These are phyloP conservation scores for Daldinia bambusicola DNA, from an alignment of 495 filamentous ascomycete genomes.

Conservation along the genomic window DNA sequence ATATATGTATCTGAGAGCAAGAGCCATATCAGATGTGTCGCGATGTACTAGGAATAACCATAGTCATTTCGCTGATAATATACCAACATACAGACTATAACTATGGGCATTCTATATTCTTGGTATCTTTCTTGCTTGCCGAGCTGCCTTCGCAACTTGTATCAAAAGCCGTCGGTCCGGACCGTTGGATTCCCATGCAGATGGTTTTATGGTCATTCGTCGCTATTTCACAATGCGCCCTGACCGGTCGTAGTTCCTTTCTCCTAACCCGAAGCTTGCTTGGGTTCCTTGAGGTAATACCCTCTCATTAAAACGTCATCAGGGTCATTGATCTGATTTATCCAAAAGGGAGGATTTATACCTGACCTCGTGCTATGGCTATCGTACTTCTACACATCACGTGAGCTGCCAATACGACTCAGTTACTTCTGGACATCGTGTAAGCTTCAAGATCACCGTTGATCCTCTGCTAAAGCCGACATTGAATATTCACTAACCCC, in stretches of 20 bases:
- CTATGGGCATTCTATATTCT: constrained; percentile 77
- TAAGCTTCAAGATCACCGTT: not conserved
- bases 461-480: not conserved
- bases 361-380: constrained; percentile 62
- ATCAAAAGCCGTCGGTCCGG: constrained; percentile 78
- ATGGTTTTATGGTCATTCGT: constrained; percentile 64
- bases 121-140: constrained; percentile 71
- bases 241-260: constrained; percentile 51
- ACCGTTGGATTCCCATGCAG: constrained; percentile 77
- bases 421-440: constrained; percentile 65
- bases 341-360: constrained; percentile 62
- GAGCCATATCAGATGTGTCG: constrained; percentile 11
- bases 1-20: too few relatives aligned
- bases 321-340: not conserved
- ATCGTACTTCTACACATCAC: constrained; percentile 65
- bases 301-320: constrained; percentile 17
- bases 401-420: constrained; percentile 61
- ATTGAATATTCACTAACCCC: not conserved
- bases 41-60: constrained; percentile 3
- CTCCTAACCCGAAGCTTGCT: constrained; percentile 52
- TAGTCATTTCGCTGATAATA: constrained; percentile 37
- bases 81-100: constrained; percentile 65
- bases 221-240: constrained; percentile 44
- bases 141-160: constrained; percentile 80
- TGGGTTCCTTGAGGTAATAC: constrained; percentile 54